These are phyloP conservation scores for Apiotrichum domesticum DNA, from an alignment of 1,284 basidiomycete species.

Conservation along the genomic window DNA sequence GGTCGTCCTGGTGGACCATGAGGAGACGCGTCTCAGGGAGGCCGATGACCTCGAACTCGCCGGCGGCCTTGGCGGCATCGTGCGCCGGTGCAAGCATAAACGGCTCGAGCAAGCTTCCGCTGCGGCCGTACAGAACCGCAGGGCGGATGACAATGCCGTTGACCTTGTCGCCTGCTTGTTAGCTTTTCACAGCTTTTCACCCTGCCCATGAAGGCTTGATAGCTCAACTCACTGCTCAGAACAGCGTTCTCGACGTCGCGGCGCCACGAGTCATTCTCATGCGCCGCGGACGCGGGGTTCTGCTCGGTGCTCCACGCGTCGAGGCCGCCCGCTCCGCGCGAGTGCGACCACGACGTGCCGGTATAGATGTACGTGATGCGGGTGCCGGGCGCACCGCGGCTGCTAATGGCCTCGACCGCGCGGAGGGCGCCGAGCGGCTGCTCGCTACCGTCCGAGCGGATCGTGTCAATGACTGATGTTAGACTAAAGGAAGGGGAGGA, in stretches of 20 bases:
- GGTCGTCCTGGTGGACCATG: slow-evolving; percentile 54
- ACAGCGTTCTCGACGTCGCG: slow-evolving; percentile 30
- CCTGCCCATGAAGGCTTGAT: too few relatives aligned
- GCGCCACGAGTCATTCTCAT: slow-evolving; percentile 27
- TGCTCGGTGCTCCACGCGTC: slow-evolving; percentile 37
- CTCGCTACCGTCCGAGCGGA: slow-evolving; percentile 37
- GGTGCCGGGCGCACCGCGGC: slow-evolving; percentile 30
- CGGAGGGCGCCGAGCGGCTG: slow-evolving; percentile 38
- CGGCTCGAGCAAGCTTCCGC: slow-evolving; percentile 47
- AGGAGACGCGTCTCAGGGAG: slow-evolving; percentile 48
- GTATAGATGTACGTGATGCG: slow-evolving; percentile 54
- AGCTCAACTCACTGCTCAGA: slow-evolving; percentile 28
- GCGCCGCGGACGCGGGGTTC: slow-evolving; percentile 11
- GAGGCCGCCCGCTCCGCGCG: slow-evolving; percentile 28
- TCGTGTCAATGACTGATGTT: slow-evolving; percentile 42
- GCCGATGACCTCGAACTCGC: slow-evolving; percentile 45
- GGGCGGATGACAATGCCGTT: slow-evolving; percentile 21
- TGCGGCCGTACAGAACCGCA: slow-evolving; percentile 43
- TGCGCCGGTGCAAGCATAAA: slow-evolving; percentile 44
- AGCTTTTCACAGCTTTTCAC: not conserved
- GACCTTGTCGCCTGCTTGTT: slow-evolving; percentile 15
- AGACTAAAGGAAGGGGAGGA: not conserved
- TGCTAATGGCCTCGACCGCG: slow-evolving; percentile 22
- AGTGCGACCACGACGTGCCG: slow-evolving; percentile 52
- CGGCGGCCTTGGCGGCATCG: slow-evolving; percentile 44